Conservation (phyloP, 495 filamentous ascomycete species). For the Glutinoglossum americanum region DNA sequence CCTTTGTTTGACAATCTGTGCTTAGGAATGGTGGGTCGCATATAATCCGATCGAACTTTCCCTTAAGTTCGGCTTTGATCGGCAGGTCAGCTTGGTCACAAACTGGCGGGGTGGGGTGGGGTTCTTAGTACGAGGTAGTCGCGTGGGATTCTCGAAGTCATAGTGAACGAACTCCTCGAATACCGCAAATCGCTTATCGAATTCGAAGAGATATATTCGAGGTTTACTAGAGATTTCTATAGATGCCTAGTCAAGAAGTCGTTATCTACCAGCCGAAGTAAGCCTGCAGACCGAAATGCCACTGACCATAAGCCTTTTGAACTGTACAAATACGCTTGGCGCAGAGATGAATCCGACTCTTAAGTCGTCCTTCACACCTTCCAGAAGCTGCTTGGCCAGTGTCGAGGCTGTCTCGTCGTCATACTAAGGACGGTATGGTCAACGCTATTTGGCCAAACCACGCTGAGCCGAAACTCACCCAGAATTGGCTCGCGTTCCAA, state of each 20-base stretch:
- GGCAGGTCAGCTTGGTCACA: not conserved
- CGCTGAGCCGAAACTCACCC: slow-evolving; percentile 25
- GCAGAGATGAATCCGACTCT: slow-evolving; percentile 48
- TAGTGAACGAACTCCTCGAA: slow-evolving; percentile 51
- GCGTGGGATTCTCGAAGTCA: slow-evolving; percentile 45
- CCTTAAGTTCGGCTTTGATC: slow-evolving; percentile 31
- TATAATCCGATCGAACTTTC: slow-evolving; percentile 40
- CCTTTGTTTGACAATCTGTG: slow-evolving; percentile 63
- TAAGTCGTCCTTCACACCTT: slow-evolving; percentile 27
- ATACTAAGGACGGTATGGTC: slow-evolving; percentile 27
- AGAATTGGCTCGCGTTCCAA: slow-evolving; percentile 67
- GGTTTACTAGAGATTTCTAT: slow-evolving; percentile 18
- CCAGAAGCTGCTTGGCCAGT: slow-evolving; percentile 39
- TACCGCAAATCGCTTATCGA: slow-evolving; percentile 45
- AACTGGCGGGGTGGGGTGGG: slow-evolving; percentile 2
- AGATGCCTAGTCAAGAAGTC: slow-evolving; percentile 2
- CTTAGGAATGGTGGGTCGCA: slow-evolving; percentile 60
- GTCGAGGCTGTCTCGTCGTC: slow-evolving; percentile 40
- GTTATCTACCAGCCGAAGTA: slow-evolving; percentile 1
- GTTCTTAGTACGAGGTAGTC: slow-evolving; percentile 30
- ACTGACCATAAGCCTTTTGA: slow-evolving; percentile 44
- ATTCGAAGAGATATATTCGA: slow-evolving; percentile 42
- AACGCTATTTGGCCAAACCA: not conserved
- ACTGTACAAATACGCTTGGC: slow-evolving; percentile 51
- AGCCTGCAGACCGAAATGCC: not conserved